phyloP scores from a whole-genome alignment of 805 yeast species.

The Lipomyces starkeyi region DNA sequence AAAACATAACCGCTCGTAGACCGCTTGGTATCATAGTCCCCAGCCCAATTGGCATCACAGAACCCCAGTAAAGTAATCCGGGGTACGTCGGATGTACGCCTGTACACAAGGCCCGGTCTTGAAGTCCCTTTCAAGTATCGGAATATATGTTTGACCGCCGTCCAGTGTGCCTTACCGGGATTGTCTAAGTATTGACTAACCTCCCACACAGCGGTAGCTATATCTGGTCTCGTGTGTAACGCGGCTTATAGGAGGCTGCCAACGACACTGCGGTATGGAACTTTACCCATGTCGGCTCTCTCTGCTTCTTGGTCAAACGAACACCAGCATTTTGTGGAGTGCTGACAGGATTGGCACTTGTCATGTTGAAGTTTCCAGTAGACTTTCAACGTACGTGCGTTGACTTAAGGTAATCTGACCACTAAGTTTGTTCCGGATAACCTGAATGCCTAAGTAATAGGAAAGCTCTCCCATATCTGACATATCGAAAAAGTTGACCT shows the following conservation, averaged over 20 bases:
- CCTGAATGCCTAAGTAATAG: not conserved
- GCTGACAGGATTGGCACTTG: not conserved
- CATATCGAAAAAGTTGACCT: conserved; percentile 23
- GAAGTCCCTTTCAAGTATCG: not conserved
- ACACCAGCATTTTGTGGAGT: not conserved
- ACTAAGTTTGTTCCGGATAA: not conserved
- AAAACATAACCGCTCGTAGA: not conserved
- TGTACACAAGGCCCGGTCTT: not conserved
- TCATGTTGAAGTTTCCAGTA: not conserved
- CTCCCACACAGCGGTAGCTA: not conserved
- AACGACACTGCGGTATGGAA: not conserved
- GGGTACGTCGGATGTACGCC: not conserved
- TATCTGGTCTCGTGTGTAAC: not conserved
- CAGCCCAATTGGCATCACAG: not conserved
- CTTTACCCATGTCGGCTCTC: not conserved
- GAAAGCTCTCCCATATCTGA: conserved; percentile 16
- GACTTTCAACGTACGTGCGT: not conserved
- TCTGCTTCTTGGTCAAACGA: not conserved
- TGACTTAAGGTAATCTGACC: not conserved
- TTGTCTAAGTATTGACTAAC: not conserved
- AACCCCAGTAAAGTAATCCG: not conserved
- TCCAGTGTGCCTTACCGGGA: too few relatives aligned
- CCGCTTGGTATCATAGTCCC: not conserved
- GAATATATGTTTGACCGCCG: not conserved
- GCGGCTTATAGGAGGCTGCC: not conserved